Conservation (phyloP, 345 rosid genomes). For the Populus davidiana region DNA sequence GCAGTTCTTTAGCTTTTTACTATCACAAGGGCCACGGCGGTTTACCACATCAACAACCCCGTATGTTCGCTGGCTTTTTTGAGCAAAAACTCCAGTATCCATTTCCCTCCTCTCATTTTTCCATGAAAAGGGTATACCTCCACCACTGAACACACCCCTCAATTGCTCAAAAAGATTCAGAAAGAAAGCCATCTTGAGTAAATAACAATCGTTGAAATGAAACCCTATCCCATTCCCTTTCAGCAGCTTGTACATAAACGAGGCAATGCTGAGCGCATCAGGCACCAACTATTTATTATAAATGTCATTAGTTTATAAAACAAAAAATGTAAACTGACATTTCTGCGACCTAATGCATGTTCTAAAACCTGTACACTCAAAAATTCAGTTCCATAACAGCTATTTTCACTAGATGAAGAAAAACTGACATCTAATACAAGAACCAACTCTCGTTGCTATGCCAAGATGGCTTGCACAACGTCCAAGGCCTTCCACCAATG, state of each 20-base stretch:
- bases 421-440: not conserved
- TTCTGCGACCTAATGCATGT: constrained; percentile 1
- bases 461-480: not conserved
- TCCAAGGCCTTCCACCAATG: constrained; percentile 20
- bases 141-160: not conserved
- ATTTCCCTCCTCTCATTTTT: not conserved
- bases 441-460: not conserved
- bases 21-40: not conserved
- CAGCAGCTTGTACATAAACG: not conserved
- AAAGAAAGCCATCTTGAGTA: not conserved
- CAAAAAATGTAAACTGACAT: not conserved
- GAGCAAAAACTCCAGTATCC: not conserved
- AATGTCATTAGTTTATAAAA: not conserved
- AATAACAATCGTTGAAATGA: not conserved
- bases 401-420: not conserved
- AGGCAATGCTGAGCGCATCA: not conserved
- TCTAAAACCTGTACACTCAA: constrained; percentile 25
- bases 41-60: not conserved
- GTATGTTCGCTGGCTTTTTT: not conserved
- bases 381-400: not conserved
- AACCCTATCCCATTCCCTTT: not conserved
- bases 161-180: not conserved
- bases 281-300: constrained; percentile 8
- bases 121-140: not conserved
- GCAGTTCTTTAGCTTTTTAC: not conserved